A percentile compares a stretch with the other conserved stretches of the same genome.
These are phyloP conservation scores for Suillus fuscotomentosus DNA, from an alignment of 768 basidiomycete species.

Conservation along the genomic window DNA sequence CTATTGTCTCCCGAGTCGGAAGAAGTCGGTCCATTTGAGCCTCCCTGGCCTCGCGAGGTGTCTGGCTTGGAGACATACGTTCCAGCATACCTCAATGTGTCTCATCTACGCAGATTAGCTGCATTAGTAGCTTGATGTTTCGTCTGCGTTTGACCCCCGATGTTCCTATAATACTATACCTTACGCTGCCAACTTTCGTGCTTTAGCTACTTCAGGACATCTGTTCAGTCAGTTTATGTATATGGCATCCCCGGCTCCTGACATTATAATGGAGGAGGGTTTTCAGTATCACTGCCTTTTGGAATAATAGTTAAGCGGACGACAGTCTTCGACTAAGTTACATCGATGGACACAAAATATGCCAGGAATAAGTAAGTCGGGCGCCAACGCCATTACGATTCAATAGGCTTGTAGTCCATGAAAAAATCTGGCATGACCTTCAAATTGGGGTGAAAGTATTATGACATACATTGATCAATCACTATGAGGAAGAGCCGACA, in stretches of 20 bases:
- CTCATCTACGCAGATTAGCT: constrained; percentile 84
- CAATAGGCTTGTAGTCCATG: not conserved
- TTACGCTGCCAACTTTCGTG: constrained; percentile 4
- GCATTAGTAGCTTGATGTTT: constrained; percentile 70
- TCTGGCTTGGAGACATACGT: constrained; percentile 96
- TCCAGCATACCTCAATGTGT: constrained; percentile 87
- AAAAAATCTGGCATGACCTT: not conserved
- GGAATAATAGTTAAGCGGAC: too few species aligned
- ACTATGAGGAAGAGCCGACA: constrained; percentile 5
- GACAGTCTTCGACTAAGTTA: too few species aligned
- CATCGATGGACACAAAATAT: not conserved
- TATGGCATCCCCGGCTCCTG: not conserved
- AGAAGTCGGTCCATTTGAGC: constrained; percentile 94
- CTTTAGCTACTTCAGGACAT: constrained; percentile 9
- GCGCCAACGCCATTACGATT: not conserved
- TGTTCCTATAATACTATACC: constrained; percentile 4
- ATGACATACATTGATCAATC: not conserved
- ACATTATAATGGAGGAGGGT: not conserved
- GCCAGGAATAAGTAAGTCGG: not conserved
- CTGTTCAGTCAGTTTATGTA: constrained; percentile 9
- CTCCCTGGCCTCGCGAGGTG: constrained; percentile 92
- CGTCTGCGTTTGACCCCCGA: constrained; percentile 1
- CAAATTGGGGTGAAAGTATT: not conserved
- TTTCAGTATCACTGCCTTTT: too few species aligned
- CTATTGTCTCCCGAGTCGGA: constrained; percentile 95